Percentiles rank a stretch among this genome's conserved stretches.
Evolutionary conservation across 306 rosid genomes (phyloP).

Genomic region (Parietaria judaica): DNA sequence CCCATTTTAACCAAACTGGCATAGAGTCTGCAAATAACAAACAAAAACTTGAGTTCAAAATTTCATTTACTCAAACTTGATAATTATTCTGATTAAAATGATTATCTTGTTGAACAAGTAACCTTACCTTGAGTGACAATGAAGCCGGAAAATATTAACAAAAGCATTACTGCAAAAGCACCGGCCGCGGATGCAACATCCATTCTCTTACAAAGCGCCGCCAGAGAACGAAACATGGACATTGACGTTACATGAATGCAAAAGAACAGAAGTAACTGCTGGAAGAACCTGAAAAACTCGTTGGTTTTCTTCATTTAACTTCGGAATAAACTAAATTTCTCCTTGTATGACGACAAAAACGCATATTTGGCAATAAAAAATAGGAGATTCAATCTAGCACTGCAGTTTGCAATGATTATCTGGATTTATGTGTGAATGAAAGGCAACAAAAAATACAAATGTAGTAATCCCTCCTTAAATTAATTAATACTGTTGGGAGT

Average conservation of each 20-base stretch:
- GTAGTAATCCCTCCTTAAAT: no score
- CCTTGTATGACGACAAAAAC: not conserved
- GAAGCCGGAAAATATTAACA: constrained; percentile 42
- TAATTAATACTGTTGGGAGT: no score
- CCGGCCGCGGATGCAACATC: constrained; percentile 28
- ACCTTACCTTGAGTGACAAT: constrained; percentile 34
- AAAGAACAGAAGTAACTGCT: constrained; percentile 41
- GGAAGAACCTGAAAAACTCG: constrained; percentile 32
- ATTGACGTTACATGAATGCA: constrained; percentile 31
- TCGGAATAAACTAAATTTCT: not conserved
- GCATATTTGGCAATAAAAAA: no score
- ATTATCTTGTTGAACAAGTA: not conserved
- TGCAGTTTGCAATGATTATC: no score
- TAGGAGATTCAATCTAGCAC: not conserved
- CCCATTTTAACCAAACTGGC: constrained; percentile 37
- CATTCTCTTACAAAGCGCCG: constrained; percentile 32
- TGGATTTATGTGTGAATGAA: no score
- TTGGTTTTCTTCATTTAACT: not conserved
- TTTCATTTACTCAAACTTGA: not conserved
- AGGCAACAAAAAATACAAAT: no score
- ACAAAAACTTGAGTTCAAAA: not conserved
- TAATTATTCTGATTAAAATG: not conserved
- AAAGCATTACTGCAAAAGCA: constrained; percentile 16
- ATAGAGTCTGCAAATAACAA: constrained; percentile 21
- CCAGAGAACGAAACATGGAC: constrained; percentile 43